Base-by-base conservation (phyloP, 306 rosid genomes). In the Calophaca sinica region DNA sequence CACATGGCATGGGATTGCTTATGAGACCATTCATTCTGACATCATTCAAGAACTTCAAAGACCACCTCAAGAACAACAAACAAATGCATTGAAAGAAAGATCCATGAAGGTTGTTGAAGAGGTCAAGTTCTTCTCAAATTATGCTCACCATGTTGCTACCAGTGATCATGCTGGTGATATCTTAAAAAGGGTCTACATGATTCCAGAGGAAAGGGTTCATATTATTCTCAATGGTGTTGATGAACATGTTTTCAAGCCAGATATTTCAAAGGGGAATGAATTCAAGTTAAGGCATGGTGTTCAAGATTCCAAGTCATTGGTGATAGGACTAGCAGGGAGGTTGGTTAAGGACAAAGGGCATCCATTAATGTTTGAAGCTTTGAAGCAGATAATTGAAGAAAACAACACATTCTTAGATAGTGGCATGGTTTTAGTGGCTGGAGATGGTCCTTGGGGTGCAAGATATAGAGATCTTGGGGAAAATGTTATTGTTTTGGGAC, bases 401-500 rank as follows among this genome's bases (percentile, higher is more conserved):
- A 89, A 84, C 28, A 68, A 57, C 12, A 81, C 57, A 0, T 87
- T 89, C 42, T 50, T 53, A 77, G 83, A 75, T 10, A 86, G 70
- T 68, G 42, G 73, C 61, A 74, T 84, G 12, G 77, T 89, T 84
- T 38, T 91, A 29, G 85, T 91, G 31, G 92, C 93, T 38, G 91
- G 97, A 11, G 88, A 87, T 81, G 97, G 97, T 42, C 97, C 94
- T 81, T 89, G 92, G 97, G 89, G 85, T 51, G 78, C 76, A 69
- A 86, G 97, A 72, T 84, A 91, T 74, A 87, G 84, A 70, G 87
- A 84, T 31, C 83, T 87, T 39, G 94, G 97, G 74, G 2, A 54
- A 9, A 84, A 84, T 70, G 9, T 87, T 2, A 39, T 79, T 46
- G 93, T 86, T 75, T 76, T 86, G 82, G 94, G 91, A 61, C 88